Evolutionary conservation across 495 filamentous ascomycete genomes (phyloP), one percentile per base, ranked within the genome.

Genomic region (Trichocladium antarcticum): DNA sequence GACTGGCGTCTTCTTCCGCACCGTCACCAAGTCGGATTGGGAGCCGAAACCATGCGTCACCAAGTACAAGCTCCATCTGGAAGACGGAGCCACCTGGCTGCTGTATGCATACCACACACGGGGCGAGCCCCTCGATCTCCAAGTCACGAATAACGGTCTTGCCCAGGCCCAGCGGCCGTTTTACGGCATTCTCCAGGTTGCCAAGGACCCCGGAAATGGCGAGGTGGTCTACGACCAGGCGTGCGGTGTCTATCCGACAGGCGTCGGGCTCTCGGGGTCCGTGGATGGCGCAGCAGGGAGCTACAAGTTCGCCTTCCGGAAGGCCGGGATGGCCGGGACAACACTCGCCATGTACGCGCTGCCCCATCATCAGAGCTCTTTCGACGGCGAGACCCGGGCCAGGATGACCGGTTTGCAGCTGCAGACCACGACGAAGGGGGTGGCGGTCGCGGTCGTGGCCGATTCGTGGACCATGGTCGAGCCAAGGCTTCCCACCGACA

Each of bases 361-460:
- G 49, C 85, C 89, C 19, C 92, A 98, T 64, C 92, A 96, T 50
- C 57, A 85, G 12, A 66, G 77, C 37, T 84, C 85, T 2, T 92
- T 96, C 50, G 79, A 85, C 53, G 45, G 51, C 4, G 62, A 40
- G 5, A 92, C 86, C 2, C 51, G 61, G 10, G 67, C 61, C 5
- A 74, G 67, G n/a, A 59, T 74, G 45, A 81, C 83, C 19, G 61
- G 65, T 8, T 60, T 89, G 12, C 72, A 75, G 42, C 66, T 97
- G 11, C 75, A 83, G 35, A 93, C 86, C 6, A 88, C 87, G 0
- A 95, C 87, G 4, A 98, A 96, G 63, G 92, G 92, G 7, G 67
- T 80, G 31, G 83, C 83, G 17, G 79, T 73, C 8, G 84, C 82
- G 2, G 79, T 97, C 1, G 55, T 81, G 20, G 82, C 79, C 5